phyloP scores from a whole-genome alignment of 2,329 filamentous ascomycete genomes.

The Didymella lethalis region DNA sequence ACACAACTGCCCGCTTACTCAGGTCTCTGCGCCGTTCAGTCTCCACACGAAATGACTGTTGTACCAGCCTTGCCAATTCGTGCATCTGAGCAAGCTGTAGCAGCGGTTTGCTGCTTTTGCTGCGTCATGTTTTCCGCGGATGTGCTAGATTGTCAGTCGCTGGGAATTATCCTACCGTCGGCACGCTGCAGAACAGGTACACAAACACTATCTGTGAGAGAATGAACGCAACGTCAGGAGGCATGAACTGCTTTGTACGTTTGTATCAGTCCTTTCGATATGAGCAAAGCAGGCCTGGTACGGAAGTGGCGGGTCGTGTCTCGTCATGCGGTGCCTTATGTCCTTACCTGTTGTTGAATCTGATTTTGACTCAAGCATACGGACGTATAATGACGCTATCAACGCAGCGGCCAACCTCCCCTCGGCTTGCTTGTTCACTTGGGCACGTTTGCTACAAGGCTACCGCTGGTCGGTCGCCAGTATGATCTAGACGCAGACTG shows the following conservation, averaged over 20 bases:
- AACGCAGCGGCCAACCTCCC: neutral
- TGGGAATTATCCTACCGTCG: constrained; percentile 7
- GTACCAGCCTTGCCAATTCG: neutral
- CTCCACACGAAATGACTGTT: neutral
- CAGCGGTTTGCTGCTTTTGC: constrained; percentile 12
- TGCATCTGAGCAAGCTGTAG: constrained; percentile 8
- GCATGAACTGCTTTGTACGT: neutral
- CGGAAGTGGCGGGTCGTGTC: neutral
- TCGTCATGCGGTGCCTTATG: neutral
- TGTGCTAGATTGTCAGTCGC: neutral
- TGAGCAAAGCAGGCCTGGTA: neutral
- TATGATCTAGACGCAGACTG: constrained; percentile 7
- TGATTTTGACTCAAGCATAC: neutral
- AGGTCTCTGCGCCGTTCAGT: constrained; percentile 6
- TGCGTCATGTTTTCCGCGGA: constrained; percentile 2
- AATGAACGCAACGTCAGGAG: neutral
- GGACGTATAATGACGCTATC: neutral
- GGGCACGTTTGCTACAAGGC: constrained; percentile 6
- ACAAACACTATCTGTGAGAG: neutral
- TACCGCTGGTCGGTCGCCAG: neutral
- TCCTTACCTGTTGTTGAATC: neutral
- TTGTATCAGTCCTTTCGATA: neutral
- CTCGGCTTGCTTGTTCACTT: neutral
- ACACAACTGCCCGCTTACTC: constrained; percentile 1
- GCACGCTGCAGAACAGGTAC: constrained; percentile 9